Evolutionary conservation across 345 rosid genomes (phyloP), one percentile per base, ranked within the genome.

Genomic region (Ricinus communis): DNA sequence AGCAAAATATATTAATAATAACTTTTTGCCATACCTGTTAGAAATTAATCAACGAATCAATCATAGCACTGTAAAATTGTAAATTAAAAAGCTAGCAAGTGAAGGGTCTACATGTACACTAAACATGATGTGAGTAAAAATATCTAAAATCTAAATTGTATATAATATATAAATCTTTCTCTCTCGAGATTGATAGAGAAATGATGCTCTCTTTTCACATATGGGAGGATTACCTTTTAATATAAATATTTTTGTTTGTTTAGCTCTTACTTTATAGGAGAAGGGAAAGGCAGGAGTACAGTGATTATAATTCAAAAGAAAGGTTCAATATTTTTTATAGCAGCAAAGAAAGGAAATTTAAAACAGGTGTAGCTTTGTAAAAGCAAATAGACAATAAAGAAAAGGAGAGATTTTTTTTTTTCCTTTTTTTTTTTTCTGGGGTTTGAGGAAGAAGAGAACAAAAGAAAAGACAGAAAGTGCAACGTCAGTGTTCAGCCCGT

Each of bases 401-500:
- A 79, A 79, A 70, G 65, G 41, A 61, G 40, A 79, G 60, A 64
- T 80, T 71, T 78, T 78, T 58, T 33, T 73, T 33, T 33, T 73
- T 33, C 6, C 38, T 33, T 33, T 33, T 6, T 33, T 33, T 33
- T 6, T 33, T 33, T 43, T 9, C 8, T 4, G 67, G 82, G 67
- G 73, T 18, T 55, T 70, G 80, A 64, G 76, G 79, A 76, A 78
- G 79, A 72, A 78, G 79, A 72, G 74, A 80, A 75, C 79, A 84
- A 72, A 76, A 77, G 88, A 87, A 88, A 87, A 82, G 92, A 88
- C 90, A 89, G 89, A 91, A 87, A 86, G 88, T 75, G 78, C 83
- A 76, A 87, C 85, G 82, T 78, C 87, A 88, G 83, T 76, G 74
- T 64, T 80, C 56, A 79, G 82, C 76, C 74, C 59, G 82, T 79